Base-by-base conservation (phyloP, 192 early-diverging fungal genomes). In the Coemansia sp. region DNA sequence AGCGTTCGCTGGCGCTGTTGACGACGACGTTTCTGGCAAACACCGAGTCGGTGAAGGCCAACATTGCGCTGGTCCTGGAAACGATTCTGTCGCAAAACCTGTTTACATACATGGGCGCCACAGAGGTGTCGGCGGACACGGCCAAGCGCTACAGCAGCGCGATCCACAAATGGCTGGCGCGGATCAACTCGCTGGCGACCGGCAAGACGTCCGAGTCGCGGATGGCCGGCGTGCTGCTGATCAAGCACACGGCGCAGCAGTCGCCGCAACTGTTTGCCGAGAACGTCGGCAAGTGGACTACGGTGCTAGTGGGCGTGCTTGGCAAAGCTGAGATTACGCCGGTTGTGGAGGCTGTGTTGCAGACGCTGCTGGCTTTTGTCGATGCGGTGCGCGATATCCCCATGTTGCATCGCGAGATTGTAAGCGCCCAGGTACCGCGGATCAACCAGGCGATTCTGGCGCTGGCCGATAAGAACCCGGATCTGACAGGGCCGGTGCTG, bases 191-290 rank as follows among this genome's bases (percentile, higher is more conserved):
- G 32, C 49, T 78, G 41, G 40, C 54, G 2, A 34, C 51, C 0
- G 60, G 64, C 2, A 72, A 64, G 47, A 61, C 64, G n/a, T 50
- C 64, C 6, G 70, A 72, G 27, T 42, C 64, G 50, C 64, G 75
- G 11, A 35, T 67, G 43, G 75, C 65, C 1, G 75, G 75, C 5
- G 47, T 66, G 11, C n/a, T 78, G 19, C 32, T 78, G 56, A 62
- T 68, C 44, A 72, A 68, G 61, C 60, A 67, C 29, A 78, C 75
- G 10, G 60, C 70, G 10, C 53, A 62, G 15, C 75, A 78, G 52
- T 67, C 62, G 11, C 62, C 69, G 10, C 32, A 38, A 15, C 45
- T 72, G 19, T 44, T 78, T 26, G 15, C 62, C 3, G 75, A 78
- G 26, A 60, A 72, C 36, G 61, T 52, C 5, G 15, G 60, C 10